Evolutionary conservation across 2,329 filamentous ascomycete species (phyloP).

Genomic region (Arthrobotrys musiformis): DNA sequence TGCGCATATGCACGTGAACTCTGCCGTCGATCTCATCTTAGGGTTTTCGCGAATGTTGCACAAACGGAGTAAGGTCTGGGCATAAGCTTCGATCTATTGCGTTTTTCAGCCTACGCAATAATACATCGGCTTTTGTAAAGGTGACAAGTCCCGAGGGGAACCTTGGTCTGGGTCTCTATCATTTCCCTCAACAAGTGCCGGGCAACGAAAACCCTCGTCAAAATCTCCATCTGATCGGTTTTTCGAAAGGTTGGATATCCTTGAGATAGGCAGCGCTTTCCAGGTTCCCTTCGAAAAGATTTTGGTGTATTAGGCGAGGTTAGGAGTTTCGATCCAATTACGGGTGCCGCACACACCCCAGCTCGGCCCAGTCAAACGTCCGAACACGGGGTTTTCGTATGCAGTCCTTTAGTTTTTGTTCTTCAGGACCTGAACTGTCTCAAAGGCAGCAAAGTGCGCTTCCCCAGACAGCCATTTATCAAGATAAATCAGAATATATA

Average conservation of each 20-base stretch:
- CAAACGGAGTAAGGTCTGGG: slow-evolving; percentile 6
- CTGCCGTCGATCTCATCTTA: not conserved
- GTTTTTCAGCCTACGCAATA: slow-evolving; percentile 5
- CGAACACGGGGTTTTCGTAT: not conserved
- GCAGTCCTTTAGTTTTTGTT: not conserved
- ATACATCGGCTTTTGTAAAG: slow-evolving; percentile 13
- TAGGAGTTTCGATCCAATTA: slow-evolving; percentile 23
- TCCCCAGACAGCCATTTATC: not conserved
- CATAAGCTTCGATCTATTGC: slow-evolving; percentile 3
- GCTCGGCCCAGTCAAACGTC: not conserved
- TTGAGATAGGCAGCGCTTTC: slow-evolving; percentile 38
- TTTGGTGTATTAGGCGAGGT: slow-evolving; percentile 31
- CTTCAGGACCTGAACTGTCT: not conserved
- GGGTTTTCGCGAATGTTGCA: slow-evolving; percentile 14
- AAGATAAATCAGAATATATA: not conserved
- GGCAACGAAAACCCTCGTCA: not conserved
- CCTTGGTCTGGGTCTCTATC: not conserved
- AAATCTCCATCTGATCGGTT: not conserved
- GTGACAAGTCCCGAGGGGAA: not conserved
- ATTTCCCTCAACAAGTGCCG: not conserved
- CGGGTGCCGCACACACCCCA: too few relatives aligned
- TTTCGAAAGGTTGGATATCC: slow-evolving; percentile 28
- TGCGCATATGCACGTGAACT: slow-evolving; percentile 19
- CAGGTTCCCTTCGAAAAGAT: not conserved
- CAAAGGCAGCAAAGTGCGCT: not conserved